Conservation (phyloP, 768 basidiomycete species). For the Naganishia antarctica region DNA sequence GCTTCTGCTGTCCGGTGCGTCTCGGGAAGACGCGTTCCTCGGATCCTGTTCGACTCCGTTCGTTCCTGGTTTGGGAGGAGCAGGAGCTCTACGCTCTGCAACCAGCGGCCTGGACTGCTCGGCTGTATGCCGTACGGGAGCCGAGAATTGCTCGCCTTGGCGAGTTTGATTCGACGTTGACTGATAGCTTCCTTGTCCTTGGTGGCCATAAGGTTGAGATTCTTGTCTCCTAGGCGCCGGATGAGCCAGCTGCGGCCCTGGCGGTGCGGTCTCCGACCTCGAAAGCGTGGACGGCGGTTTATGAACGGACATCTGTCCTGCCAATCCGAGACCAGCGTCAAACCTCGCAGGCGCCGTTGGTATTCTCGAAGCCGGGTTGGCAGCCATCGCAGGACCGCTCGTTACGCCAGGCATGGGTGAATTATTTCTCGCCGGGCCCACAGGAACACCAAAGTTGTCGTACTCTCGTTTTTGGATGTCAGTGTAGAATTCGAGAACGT, state of each 20-base stretch:
- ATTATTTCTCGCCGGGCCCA: constrained; percentile 23
- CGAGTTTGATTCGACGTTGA: not conserved
- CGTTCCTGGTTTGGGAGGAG: constrained; percentile 36
- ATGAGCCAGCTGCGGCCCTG: constrained; percentile 36
- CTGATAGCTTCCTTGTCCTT: constrained; percentile 6
- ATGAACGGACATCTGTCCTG: constrained; percentile 54
- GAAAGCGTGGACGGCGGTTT: constrained; percentile 50
- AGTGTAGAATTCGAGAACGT: constrained; percentile 97
- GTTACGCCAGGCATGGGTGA: constrained; percentile 33
- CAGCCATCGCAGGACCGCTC: constrained; percentile 8
- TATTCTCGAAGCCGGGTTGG: not conserved
- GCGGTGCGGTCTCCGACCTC: constrained; percentile 52
- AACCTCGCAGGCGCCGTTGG: constrained; percentile 61
- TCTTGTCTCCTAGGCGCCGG: constrained; percentile 32
- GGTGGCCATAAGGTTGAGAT: constrained; percentile 2
- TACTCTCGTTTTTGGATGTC: constrained; percentile 93
- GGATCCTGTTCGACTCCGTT: constrained; percentile 5
- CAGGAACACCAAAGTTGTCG: constrained; percentile 55
- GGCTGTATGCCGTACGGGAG: constrained; percentile 9
- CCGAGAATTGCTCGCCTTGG: constrained; percentile 3
- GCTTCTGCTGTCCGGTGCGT: not conserved
- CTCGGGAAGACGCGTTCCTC: constrained; percentile 4
- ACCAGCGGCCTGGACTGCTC: constrained; percentile 34
- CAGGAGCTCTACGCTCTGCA: constrained; percentile 44
- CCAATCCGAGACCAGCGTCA: constrained; percentile 85